Evolutionary conservation across 345 rosid genomes (phyloP).

Genomic region (Moringa oleifera): DNA sequence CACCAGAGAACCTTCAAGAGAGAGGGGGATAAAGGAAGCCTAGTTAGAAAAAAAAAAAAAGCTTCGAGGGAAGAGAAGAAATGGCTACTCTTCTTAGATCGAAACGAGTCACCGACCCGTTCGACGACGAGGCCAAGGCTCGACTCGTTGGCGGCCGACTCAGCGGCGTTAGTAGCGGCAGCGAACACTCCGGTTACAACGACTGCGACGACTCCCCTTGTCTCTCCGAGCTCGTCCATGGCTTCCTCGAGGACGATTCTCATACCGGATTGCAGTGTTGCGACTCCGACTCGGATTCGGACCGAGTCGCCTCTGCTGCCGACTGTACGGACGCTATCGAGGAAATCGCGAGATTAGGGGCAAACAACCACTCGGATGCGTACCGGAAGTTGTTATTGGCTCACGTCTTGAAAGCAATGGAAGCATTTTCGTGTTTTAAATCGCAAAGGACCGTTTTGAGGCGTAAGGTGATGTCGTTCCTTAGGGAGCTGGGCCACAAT

Average conservation of each 20-base stretch:
- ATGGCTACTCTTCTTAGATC: constrained; percentile 36
- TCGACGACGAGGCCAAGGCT: constrained; percentile 55
- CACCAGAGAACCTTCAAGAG: background rate
- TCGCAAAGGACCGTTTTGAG: constrained; percentile 31
- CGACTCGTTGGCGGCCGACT: constrained; percentile 42
- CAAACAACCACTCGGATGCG: constrained; percentile 25
- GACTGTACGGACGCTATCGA: constrained; percentile 33
- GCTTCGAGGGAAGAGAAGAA: no score
- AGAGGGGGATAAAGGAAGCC: no score
- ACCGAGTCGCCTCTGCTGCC: constrained; percentile 20
- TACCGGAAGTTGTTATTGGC: constrained; percentile 34
- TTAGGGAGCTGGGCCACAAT: constrained; percentile 68
- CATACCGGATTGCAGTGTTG: background rate
- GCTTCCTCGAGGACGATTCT: constrained; percentile 54
- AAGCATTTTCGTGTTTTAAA: constrained; percentile 30
- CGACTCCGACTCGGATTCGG: constrained; percentile 43
- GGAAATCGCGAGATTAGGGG: constrained; percentile 17
- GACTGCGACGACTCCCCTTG: constrained; percentile 50
- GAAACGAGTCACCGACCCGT: constrained; percentile 57
- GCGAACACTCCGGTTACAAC: constrained; percentile 60
- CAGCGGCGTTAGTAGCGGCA: constrained; percentile 62
- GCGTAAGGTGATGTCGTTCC: constrained; percentile 54
- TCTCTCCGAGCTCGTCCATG: constrained; percentile 73
- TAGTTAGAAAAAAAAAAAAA: no score
- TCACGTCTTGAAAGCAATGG: constrained; percentile 45